Evolutionary conservation across 2,329 filamentous ascomycete genomes (phyloP), one percentile per base, ranked within the genome.

Genomic region (Fusarium luffae): DNA sequence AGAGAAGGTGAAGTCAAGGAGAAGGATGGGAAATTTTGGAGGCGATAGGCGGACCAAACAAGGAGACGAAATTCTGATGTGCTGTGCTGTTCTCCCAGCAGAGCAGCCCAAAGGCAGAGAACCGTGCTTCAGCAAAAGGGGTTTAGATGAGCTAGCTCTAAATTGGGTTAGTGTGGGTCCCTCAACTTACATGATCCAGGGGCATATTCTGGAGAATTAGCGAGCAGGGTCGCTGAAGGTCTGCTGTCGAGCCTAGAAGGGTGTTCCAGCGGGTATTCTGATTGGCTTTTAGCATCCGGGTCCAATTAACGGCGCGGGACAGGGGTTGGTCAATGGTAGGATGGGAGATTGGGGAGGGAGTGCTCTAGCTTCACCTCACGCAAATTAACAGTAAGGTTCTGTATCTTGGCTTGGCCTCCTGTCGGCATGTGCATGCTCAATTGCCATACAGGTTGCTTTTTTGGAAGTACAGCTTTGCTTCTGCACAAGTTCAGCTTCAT

Each of bases 41-140:
- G 74, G 66, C 69, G 62, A 76, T 72, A 65, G 69, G 70, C 66
- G 69, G 70, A 69, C 62, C 61, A 66, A 66, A 70, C 71, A 72
- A 75, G 68, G 67, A 75, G 74, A 75, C 72, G 73, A 75, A 77
- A 77, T 77, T 77, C 74, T 75, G 76, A 73, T 77, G 75, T 74
- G 75, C 73, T 77, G 72, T 74, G 75, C 74, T 77, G 74, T 74
- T 75, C 73, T 68, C 66, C 70, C 70, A 75, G 71, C 70, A 70
- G 64, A 74, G 70, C 64, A 66, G 69, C 67, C 71, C 63, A 54
- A 71, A 69, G 68, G 71, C 72, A 73, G 61, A 63, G 56, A 71
- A 67, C 70, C 69, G 64, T 74, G 69, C 63, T 69, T 70, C 70
- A 73, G 64, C 72, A 78, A 78, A 79, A 76, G 78, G 76, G 78